Base-by-base conservation (phyloP, 2,329 filamentous ascomycete species). In the Beauveria caledonica region DNA sequence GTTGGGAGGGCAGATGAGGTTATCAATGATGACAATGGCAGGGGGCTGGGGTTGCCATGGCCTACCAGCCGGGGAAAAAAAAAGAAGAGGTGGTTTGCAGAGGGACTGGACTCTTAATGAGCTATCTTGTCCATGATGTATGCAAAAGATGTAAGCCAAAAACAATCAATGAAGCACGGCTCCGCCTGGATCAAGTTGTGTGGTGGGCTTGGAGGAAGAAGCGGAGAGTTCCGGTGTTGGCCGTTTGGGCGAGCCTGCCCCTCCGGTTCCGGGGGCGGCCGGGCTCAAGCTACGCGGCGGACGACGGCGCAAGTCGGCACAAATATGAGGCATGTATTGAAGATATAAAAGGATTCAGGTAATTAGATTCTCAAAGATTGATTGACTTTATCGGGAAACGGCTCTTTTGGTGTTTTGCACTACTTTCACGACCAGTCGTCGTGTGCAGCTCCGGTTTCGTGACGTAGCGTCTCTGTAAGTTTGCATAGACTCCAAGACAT, bases 241-340 rank as follows among this genome's bases (percentile, higher is more conserved):
- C 46, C 46, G 56, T 10, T n/a, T 39, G 11, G 33, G 56, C 36
- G 23, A 44, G 36, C 13, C 42, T 17, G 3, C 9, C 45, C 17
- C 56, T 58, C 56, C 56, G 56, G 56, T 58, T 44, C 56, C 56
- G 56, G 56, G 33, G 46, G 36, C 46, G 56, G 56, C 56, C 56
- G 56, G 46, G 9, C 3, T 5, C 48, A 51, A 17, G 48, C 9
- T 19, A 19, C 29, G 23, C 44, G 56, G 29, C 56, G 46, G 46
- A 58, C 46, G 23, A 39, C 56, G 56, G 46, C 56, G 56, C 33
- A 25, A 50, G 21, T 58, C 46, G 46, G 54, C 53, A 23, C n/a
- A 55, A 23, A 6, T 19, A 23, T 36, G 29, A 19, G 7, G 1
- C 10, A 1, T 23, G 1, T 4, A 17, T 23, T 36, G 1, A 9